Conservation (phyloP, 163 green algal species). For the Scenedesmus sp. region DNA sequence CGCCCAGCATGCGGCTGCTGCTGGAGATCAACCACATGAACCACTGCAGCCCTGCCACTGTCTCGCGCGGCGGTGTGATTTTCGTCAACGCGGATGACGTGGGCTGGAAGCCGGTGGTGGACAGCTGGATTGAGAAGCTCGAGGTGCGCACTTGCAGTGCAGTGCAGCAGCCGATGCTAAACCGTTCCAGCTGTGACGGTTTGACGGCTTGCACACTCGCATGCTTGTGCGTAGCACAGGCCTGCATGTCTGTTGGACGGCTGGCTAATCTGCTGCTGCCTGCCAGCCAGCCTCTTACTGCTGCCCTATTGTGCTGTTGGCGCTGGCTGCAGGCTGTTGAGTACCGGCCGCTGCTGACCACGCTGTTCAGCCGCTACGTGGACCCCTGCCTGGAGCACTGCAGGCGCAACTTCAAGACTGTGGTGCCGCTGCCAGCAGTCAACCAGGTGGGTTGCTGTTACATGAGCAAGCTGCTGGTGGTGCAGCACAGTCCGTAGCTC, state of each 20-base stretch:
- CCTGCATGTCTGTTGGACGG: no score
- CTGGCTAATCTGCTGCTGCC: no score
- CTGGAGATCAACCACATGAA: conserved; percentile 92
- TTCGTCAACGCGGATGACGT: conserved; percentile 95
- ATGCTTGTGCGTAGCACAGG: no score
- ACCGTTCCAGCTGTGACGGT: no score
- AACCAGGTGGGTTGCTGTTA: conserved; percentile 66
- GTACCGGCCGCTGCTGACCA: conserved; percentile 82
- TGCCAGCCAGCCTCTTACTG: neutral
- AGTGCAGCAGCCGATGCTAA: no score
- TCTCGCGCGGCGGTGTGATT: conserved; percentile 94
- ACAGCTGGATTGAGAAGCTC: conserved; percentile 90
- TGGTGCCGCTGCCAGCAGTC: conserved; percentile 85
- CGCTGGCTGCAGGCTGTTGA: conserved; percentile 65
- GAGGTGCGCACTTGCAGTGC: conserved; percentile 59
- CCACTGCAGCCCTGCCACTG: conserved; percentile 94
- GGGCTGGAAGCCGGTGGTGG: conserved; percentile 92
- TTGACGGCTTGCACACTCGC: no score
- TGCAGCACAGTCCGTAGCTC: neutral
- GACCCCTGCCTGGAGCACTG: conserved; percentile 91
- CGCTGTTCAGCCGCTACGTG: conserved; percentile 92
- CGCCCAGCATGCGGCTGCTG: conserved; percentile 90
- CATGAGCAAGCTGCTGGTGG: neutral
- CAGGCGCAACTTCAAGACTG: conserved; percentile 88
- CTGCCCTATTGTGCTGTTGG: neutral